Base-by-base conservation (phyloP, 345 rosid genomes). In the Camelina hispida region DNA sequence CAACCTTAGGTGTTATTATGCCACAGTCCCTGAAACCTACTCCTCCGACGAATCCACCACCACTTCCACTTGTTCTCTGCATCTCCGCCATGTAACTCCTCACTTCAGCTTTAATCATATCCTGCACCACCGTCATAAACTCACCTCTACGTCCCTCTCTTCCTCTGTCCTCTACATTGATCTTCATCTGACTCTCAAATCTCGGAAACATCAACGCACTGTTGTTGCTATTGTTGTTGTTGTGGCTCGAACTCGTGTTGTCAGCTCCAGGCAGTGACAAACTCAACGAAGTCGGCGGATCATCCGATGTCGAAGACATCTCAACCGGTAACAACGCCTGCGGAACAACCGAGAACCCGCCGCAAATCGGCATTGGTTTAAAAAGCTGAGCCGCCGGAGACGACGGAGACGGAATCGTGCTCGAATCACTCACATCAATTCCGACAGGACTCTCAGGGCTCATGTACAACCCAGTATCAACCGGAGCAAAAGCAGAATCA, bases 101-200 rank as follows among this genome's bases (percentile, higher is more conserved):
- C 73, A 93, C 97, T 74, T 93, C 98, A 32, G 52, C 81, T 80
- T 76, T 91, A 38, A 93, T 83, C 91, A 93, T 93, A 74, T 93
- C 97, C 38, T 89, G 94, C 87, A 93, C 81, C 84, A 89, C 90
- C 64, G 72, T 81, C 87, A 87, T 85, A 18, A 93, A 86, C 79
- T 93, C 97, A 25, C 78, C 72, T 37, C 81, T 84, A 20, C 89
- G 80, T 57, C 91, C 92, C 3, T 62, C 82, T 16, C 62, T 81
- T 16, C 66, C 71, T 22, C 70, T 69, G 30, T 54, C 76, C 9
- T 75, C 68, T 15, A 62, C 78, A 63, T 62, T 61, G 15, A 46
- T 20, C 59, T 62, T 72, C 69, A 68, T 63, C 17, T 58, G 46
- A 40, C 70, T 60, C 74, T 73, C 79, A 44, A 62, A 79, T 2